Base-by-base conservation (phyloP, 345 rosid species). In the Cardamine occulta region DNA sequence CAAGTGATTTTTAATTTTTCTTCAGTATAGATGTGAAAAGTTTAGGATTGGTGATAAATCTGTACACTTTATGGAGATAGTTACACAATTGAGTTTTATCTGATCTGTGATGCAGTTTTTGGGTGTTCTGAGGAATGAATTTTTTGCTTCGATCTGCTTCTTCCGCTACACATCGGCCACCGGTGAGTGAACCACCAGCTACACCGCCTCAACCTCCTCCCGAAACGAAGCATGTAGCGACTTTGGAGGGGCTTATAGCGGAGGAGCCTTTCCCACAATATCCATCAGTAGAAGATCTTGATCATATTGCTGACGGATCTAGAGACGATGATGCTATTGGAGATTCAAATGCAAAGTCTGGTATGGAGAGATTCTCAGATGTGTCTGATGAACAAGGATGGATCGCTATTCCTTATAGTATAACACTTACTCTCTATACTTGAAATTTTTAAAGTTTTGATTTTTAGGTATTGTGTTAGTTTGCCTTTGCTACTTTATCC, bases 321-420 rank as follows among this genome's bases (percentile, higher is more conserved):
- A 78, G 73, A 62, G 73, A 79, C 32, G 82, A 75, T 28, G 84
- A 67, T 75, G 79, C 68, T 35, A 62, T 18, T 73, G 85, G 62
- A 7, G 86, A 80, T 26, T 55, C 70, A 26, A 75, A 60, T 65
- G 54, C 57, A 39, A 87, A 68, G 63, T 65, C 48, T 28, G 69
- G 53, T 49, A 34, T 73, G 65, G 94, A 85, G 53, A 85, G 82
- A 11, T 89, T 90, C 83, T 81, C 70, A 2, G 93, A 89, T 86
- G 98, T 96, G 19, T 81, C 89, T 6, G 95, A 88, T 29, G 93
- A 90, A 79, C 91, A 96, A 84, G 99, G 98, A 76, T 90, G 94
- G 93, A 88, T 96, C 75, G 82, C 85, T 17, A 88, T 96, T 64
- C 99, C 99, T n/a, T 84, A 79, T 51, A 87, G 99, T 95, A 71